A percentile compares a stretch with the other conserved stretches of the same genome.
Evolutionary conservation across 192 early-diverging fungal species (phyloP).

Genomic region (Rhizophagus clarus): DNA sequence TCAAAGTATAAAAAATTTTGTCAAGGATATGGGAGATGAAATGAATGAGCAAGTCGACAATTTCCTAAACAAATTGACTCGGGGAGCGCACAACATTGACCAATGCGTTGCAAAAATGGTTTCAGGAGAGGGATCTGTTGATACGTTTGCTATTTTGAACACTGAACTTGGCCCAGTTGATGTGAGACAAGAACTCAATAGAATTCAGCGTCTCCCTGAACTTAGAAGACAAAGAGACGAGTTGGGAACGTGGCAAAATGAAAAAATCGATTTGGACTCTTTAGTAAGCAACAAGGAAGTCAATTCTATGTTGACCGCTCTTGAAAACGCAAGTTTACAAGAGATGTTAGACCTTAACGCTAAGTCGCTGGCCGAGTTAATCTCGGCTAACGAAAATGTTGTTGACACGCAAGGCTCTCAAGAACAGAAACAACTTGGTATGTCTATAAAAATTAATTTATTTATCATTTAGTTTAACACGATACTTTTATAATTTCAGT

Average conservation of each 20-base stretch:
- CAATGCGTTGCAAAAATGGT: conserved; percentile 41
- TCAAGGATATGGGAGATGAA: conserved; percentile 34
- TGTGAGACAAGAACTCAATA: conserved; percentile 11
- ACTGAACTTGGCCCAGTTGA: conserved; percentile 29
- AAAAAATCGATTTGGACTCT: conserved; percentile 30
- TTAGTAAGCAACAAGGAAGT: not conserved
- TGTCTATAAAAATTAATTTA: not conserved
- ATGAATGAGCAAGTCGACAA: conserved; percentile 40
- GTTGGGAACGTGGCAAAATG: conserved; percentile 13
- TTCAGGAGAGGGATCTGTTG: not conserved
- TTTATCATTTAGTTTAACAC: not conserved
- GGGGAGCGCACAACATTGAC: conserved; percentile 43
- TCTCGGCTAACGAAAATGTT: not conserved
- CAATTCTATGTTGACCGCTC: not conserved
- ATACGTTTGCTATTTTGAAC: not conserved
- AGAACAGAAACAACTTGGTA: conserved; percentile 11
- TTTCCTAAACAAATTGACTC: conserved; percentile 44
- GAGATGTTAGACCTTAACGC: not conserved
- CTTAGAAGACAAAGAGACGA: conserved; percentile 4
- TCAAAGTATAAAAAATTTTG: conserved; percentile 56
- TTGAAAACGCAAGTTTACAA: conserved; percentile 1
- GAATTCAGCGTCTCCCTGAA: not conserved
- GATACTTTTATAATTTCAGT: not conserved
- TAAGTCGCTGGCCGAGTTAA: not conserved
- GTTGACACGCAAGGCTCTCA: not conserved